A percentile compares a stretch with the other conserved stretches of the same genome.
These are phyloP conservation scores for Aphanomyces invadans DNA, from an alignment of 352 stramenopile genomes.

Conservation along the genomic window DNA sequence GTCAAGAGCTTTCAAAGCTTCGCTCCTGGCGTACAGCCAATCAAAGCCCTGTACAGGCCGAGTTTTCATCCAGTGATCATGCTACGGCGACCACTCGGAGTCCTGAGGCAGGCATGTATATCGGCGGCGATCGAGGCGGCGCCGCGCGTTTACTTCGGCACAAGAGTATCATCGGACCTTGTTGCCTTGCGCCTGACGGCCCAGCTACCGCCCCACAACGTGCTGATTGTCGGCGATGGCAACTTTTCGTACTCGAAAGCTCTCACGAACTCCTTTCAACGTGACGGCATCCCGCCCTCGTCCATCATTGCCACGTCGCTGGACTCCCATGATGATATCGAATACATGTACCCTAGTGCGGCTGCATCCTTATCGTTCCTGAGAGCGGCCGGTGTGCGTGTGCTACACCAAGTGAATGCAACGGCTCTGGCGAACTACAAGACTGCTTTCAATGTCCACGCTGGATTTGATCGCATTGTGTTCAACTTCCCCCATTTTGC, in stretches of 20 bases:
- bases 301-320: slow-evolving; percentile 54
- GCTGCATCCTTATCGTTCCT: slow-evolving; percentile 44
- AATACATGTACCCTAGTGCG: slow-evolving; percentile 63
- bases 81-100: background rate
- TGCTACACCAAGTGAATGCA: slow-evolving; percentile 63
- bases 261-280: slow-evolving; percentile 40
- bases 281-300: slow-evolving; percentile 34
- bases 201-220: slow-evolving; percentile 1
- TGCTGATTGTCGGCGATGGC: slow-evolving; percentile 79
- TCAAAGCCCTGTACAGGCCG: background rate
- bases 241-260: slow-evolving; percentile 69
- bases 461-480: slow-evolving; percentile 61
- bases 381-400: slow-evolving; percentile 32
- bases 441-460: background rate
- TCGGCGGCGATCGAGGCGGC: background rate
- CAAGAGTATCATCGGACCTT: background rate
- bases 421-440: slow-evolving; percentile 43
- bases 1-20: no score
- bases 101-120: background rate
- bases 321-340: slow-evolving; percentile 51
- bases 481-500: slow-evolving; percentile 83
- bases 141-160: background rate
- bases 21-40: no score
- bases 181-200: background rate
- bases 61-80: background rate